phyloP scores from a whole-genome alignment of 805 yeast genomes.

The Suhomyces prunicola region DNA sequence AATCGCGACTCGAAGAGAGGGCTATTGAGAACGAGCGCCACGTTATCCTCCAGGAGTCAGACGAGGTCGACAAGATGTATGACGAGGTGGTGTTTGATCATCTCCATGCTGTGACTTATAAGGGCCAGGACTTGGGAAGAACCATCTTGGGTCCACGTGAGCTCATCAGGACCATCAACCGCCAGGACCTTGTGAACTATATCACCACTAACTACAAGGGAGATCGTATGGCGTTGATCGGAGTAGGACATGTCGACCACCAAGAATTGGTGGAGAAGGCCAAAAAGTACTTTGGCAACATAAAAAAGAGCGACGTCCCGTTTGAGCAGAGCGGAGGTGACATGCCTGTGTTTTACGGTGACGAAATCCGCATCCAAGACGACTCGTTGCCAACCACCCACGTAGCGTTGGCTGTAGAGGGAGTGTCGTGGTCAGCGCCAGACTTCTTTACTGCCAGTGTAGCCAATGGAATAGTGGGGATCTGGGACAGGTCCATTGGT shows the following conservation, averaged over 20 bases:
- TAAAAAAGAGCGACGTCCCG: conserved; percentile 57
- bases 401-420: conserved; percentile 93
- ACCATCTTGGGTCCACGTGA: conserved; percentile 94
- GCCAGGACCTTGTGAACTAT: conserved; percentile 73
- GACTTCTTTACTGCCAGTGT: conserved; percentile 94
- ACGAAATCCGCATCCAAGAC: conserved; percentile 82
- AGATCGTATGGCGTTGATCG: conserved; percentile 97
- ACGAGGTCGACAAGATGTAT: conserved; percentile 96
- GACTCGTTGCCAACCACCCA: conserved; percentile 83
- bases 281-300: conserved; percentile 69
- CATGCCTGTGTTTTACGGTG: conserved; percentile 77
- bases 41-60: conserved; percentile 93
- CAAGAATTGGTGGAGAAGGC: conserved; percentile 77
- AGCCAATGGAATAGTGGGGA: conserved; percentile 94
- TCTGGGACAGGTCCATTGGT: conserved; percentile 94
- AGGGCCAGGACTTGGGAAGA: conserved; percentile 90
- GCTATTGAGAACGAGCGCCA: conserved; percentile 96
- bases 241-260: conserved; percentile 92
- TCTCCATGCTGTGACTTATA: conserved; percentile 87
- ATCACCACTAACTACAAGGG: conserved; percentile 87
- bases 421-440: conserved; percentile 95
- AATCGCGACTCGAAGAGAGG: conserved; percentile 71
- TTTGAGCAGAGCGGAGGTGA: conserved; percentile 73
- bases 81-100: conserved; percentile 98
- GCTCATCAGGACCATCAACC: conserved; percentile 75